A percentile compares a stretch with the other conserved stretches of the same genome.
Conservation (phyloP, 2,329 filamentous ascomycete species). For the Botrytis paeoniae region DNA sequence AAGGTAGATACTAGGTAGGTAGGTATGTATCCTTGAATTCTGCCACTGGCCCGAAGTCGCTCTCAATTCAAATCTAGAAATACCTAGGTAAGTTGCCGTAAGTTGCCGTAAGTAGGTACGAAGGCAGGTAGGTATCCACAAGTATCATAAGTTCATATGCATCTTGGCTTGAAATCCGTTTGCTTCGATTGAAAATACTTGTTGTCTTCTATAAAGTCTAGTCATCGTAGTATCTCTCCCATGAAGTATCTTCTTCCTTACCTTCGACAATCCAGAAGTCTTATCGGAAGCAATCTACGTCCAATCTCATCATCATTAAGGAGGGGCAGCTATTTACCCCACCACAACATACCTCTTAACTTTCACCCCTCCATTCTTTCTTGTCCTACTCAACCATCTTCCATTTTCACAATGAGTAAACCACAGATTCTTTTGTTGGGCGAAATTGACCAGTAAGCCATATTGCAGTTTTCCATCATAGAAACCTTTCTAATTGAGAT, state of each 20-base stretch:
- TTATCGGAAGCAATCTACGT: conserved; percentile 2
- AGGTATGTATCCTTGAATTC: background rate
- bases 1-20: background rate
- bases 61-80: background rate
- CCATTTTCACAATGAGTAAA: conserved; percentile 39
- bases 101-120: too few species aligned
- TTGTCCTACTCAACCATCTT: background rate
- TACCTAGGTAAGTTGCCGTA: background rate
- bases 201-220: background rate
- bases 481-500: background rate
- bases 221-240: background rate
- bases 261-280: background rate
- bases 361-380: conserved; percentile 6
- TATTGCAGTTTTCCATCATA: background rate
- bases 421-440: conserved; percentile 63
- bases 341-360: conserved; percentile 22
- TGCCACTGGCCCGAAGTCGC: conserved; percentile 1
- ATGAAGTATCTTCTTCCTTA: background rate
- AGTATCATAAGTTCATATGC: background rate
- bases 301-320: conserved; percentile 21
- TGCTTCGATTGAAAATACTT: background rate
- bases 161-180: background rate
- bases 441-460: conserved; percentile 58
- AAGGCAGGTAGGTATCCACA: background rate
- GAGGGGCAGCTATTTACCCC: conserved; percentile 32